These are phyloP conservation scores for Heritiera littoralis DNA, from an alignment of 345 rosid species.

Conservation along the genomic window DNA sequence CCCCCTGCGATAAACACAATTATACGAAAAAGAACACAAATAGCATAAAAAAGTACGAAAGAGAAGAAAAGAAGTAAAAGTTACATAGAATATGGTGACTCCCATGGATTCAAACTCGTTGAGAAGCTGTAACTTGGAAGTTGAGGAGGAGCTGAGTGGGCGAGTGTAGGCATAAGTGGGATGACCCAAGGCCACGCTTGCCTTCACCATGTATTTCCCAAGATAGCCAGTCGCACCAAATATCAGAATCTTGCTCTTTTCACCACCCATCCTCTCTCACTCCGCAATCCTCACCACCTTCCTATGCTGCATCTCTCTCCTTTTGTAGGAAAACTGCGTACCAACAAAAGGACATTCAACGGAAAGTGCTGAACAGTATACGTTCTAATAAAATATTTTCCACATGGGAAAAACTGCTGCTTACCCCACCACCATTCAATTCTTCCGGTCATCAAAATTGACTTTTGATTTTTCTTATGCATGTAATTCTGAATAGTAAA, in stretches of 20 bases:
- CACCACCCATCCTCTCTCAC: background rate
- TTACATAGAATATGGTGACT: background rate
- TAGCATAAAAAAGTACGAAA: background rate
- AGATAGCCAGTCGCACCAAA: background rate
- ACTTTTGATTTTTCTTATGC: too few relatives aligned
- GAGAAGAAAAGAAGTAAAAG: background rate
- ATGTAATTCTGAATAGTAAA: too few relatives aligned
- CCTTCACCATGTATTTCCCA: slow-evolving; percentile 16
- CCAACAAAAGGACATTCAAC: too few relatives aligned
- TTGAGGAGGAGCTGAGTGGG: background rate
- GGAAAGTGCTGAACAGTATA: too few relatives aligned
- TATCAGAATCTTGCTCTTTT: slow-evolving; percentile 1
- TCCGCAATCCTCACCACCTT: too few relatives aligned
- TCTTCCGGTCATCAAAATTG: too few relatives aligned
- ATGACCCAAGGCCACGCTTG: background rate
- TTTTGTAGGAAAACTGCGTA: too few relatives aligned
- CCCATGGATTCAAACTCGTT: slow-evolving; percentile 15
- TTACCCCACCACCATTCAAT: too few relatives aligned
- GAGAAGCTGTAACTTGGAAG: background rate
- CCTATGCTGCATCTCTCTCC: too few relatives aligned
- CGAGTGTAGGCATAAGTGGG: slow-evolving; percentile 7
- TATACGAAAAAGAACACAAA: too few relatives aligned
- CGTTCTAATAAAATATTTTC: too few relatives aligned
- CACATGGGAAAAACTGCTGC: too few relatives aligned
- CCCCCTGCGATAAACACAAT: slow-evolving; percentile 27